These are phyloP conservation scores for Botrytis deweyae DNA, from an alignment of 2,329 filamentous ascomycete species.

Conservation along the genomic window DNA sequence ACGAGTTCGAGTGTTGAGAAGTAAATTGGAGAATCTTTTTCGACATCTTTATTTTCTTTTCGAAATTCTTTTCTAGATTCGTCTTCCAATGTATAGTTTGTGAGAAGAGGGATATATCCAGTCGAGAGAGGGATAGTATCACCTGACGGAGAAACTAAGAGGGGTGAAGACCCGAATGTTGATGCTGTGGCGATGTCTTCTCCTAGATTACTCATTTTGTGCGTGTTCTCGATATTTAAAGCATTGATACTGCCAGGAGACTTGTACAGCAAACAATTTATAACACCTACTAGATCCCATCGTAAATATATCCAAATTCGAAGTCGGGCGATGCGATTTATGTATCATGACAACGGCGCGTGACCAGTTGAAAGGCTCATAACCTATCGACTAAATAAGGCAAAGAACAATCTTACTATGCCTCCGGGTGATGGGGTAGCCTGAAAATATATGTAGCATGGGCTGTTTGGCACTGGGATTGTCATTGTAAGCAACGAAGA, in stretches of 20 bases:
- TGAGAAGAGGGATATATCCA: neutral
- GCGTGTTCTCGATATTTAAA: no score
- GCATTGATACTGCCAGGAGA: no score
- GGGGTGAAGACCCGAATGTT: neutral
- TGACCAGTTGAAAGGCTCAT: neutral
- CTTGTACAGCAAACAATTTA: neutral
- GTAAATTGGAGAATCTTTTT: neutral
- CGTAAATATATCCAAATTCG: neutral
- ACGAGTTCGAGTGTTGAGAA: neutral
- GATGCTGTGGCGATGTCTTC: neutral
- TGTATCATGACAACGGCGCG: neutral
- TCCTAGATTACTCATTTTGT: neutral
- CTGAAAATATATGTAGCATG: neutral
- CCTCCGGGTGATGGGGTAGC: fast-evolving
- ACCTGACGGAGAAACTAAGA: neutral
- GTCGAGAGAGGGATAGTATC: neutral
- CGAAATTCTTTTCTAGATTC: neutral
- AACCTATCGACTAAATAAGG: neutral
- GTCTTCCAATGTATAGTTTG: neutral
- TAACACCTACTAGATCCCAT: fast-evolving
- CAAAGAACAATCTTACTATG: neutral
- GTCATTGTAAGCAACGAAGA: neutral
- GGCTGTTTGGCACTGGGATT: neutral
- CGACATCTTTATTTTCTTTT: neutral
- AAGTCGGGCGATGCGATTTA: neutral